Base-by-base conservation (phyloP, 148 eudicot species). In the Bassia scoparia region DNA sequence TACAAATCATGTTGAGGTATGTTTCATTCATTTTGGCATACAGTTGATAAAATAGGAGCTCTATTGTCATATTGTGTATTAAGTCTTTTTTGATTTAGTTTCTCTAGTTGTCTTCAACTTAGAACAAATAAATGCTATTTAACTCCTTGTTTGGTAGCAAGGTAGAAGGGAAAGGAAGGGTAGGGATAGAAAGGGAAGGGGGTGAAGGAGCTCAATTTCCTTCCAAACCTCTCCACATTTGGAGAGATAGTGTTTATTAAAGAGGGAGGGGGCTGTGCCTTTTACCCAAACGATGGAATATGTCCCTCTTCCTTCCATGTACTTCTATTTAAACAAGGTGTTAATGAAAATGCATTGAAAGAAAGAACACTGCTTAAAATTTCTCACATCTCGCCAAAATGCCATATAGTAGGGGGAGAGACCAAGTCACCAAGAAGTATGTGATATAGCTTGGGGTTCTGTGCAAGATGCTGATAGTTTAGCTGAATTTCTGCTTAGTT, bases 1-100 rank as follows among this genome's bases (percentile, higher is more conserved):
- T 54, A 68, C 54, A 76, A 83, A 88, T 76, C 81, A 71, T 68
- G 82, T 73, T 73, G 89, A 96, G 99, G 99, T 90, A 78, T 55
- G 69, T 23, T 17, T 71, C 26, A 23, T 50, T 35, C 35, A 59
- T 11, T 61, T 65, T 65, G 34, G 10, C 76, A 1, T 38, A 33
- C 33, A 38, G 26, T 2, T 60, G 53, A 26, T 27, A 23, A 20
- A 33, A 34, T 37, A 14, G 38, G 56, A 64, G 17, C 31, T 54
- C n/a, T n/a, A n/a, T n/a, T n/a, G n/a, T 20, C 1, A 21, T 23
- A 6, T 33, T 37, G 41, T 54, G 13, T 46, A 12, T 26, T n/a
- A n/a, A 60, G 59, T 50, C 60, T 69, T 46, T 35, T 27, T 64
- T 56, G 38, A 23, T 31, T 18, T 29, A 61, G 53, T 61, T 37